Base-by-base conservation (phyloP, 164 flowering plant genomes). In the Vitis vinifera region DNA sequence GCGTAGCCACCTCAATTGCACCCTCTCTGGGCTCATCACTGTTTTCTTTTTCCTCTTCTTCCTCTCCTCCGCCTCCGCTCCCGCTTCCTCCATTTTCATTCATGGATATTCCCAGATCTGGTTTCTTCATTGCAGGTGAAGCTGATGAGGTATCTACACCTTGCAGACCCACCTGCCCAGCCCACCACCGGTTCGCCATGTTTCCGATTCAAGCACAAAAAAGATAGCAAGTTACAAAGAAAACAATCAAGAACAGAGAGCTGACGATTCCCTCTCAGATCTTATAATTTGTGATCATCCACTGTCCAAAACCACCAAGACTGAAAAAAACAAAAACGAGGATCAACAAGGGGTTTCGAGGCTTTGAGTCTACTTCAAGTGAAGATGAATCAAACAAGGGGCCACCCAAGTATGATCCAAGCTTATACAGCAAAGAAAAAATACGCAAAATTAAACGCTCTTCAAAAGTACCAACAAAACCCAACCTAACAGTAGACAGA, bases 111-210 rank as follows among this genome's bases (percentile, higher is more conserved):
- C 74, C 82, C 49, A 78, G 88, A 80, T 85, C 86, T 53, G 83
- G 81, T 58, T 84, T 82, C 55, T 76, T 84, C 67, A 82, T 62
- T 37, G 77, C 74, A 17, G 86, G 71, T 14, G 84, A 70, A 9
- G 68, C 75, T 1, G 77, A 10, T 30, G 81, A 61, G 59, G 79
- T 68, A 10, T 81, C 81, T 7, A 66, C 48, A 3, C 77, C 77
- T 8, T 78, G 76, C 19, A 88, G 73, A 7, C 86, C 87, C 59
- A 81, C 84, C 64, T 78, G 89, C 15, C 91, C 91, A 0, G 84
- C 49, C 94, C 94, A 89, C 94, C 94, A 89, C 63, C 74, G 85
- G 65, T 87, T 90, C 55, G 92, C 91, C 92, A 90, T 81, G 70
- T 27, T 49, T 51, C 55, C 2, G 29, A 48, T 27, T 62, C 61